Evolutionary conservation across 1,139 yeast genomes (phyloP).

Genomic region (Hansenula lynferdii): DNA sequence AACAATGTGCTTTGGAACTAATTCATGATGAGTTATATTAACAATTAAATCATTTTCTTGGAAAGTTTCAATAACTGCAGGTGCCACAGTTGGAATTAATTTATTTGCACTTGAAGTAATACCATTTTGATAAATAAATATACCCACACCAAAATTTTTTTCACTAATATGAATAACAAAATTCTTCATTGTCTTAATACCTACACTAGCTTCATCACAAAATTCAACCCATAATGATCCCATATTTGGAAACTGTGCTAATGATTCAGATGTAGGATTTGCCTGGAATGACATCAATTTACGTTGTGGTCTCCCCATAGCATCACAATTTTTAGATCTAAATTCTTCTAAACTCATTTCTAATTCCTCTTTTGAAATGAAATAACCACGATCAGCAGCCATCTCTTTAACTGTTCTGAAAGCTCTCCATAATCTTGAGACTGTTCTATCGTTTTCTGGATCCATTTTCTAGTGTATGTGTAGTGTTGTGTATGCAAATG

Average conservation of each 20-base stretch:
- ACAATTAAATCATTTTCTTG: constrained; percentile 93
- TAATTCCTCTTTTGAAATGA: constrained; percentile 84
- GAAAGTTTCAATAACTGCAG: constrained; percentile 94
- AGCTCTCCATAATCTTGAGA: constrained; percentile 92
- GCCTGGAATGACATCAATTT: constrained; percentile 96
- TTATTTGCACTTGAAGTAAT: constrained; percentile 97
- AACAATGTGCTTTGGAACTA: constrained; percentile 91
- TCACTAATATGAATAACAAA: constrained; percentile 93
- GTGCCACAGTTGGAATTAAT: constrained; percentile 94
- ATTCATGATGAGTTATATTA: constrained; percentile 94
- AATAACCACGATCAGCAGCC: constrained; percentile 94
- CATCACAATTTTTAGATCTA: constrained; percentile 79
- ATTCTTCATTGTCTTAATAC: constrained; percentile 96
- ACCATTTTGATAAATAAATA: constrained; percentile 83
- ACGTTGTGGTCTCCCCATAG: constrained; percentile 85
- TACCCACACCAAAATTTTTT: constrained; percentile 88
- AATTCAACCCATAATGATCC: constrained; percentile 98
- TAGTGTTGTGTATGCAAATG: no score
- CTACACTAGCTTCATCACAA: constrained; percentile 93
- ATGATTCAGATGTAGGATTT: constrained; percentile 77
- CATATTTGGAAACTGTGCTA: constrained; percentile 79
- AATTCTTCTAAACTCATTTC: constrained; percentile 87
- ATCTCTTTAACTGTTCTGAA: constrained; percentile 92
- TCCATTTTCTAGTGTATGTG: constrained; percentile 62
- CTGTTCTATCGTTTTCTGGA: constrained; percentile 75